Percentiles rank a stretch among this genome's conserved stretches.
Conservation (phyloP, 176 grass and related monocot species). For the Pontederia crassipes region DNA sequence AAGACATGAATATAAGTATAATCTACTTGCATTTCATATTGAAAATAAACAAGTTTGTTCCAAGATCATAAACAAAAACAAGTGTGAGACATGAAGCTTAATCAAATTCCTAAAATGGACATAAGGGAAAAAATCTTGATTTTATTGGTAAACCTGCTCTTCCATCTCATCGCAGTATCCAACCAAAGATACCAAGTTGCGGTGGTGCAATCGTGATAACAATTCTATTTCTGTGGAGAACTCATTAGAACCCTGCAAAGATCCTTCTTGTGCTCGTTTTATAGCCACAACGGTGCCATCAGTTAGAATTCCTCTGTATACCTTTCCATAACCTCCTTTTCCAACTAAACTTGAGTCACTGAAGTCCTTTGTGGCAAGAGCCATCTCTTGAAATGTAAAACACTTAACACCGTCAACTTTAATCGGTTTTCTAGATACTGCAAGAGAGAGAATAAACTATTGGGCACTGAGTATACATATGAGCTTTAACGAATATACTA, state of each 20-base stretch:
- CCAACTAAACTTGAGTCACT: constrained; percentile 61
- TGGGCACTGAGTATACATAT: background rate
- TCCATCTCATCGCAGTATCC: constrained; percentile 84
- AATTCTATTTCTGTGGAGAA: constrained; percentile 89
- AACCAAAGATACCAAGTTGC: constrained; percentile 85
- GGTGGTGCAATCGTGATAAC: constrained; percentile 83
- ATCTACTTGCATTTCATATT: no score
- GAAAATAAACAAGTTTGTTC: no score
- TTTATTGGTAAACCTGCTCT: constrained; percentile 59
- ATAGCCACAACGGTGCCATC: constrained; percentile 74
- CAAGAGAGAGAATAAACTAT: constrained; percentile 18
- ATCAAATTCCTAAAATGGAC: background rate
- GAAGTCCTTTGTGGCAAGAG: constrained; percentile 57
- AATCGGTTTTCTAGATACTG: constrained; percentile 49
- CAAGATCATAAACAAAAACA: no score
- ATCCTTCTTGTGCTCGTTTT: constrained; percentile 82
- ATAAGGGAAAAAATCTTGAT: background rate
- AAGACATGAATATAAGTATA: no score
- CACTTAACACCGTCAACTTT: constrained; percentile 74
- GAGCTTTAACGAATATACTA: no score
- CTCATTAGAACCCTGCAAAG: constrained; percentile 88
- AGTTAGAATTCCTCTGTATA: constrained; percentile 67
- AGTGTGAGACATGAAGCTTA: no score
- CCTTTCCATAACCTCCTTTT: constrained; percentile 89
- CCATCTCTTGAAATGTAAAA: constrained; percentile 86